These are phyloP conservation scores for Pulveroboletus sp. DNA, from an alignment of 768 basidiomycete species.

Conservation along the genomic window DNA sequence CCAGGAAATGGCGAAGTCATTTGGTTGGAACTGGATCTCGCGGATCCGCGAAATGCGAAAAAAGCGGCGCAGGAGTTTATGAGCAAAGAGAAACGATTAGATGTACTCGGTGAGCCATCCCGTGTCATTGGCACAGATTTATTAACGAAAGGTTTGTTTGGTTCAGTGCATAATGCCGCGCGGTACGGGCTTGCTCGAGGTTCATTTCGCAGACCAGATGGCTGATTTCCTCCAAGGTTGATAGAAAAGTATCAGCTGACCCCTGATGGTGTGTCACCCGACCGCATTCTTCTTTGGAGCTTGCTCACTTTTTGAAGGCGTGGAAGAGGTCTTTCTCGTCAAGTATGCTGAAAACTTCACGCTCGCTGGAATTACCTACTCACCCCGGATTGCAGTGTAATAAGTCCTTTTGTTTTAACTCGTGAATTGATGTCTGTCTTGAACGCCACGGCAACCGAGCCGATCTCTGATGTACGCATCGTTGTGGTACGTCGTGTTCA, in stretches of 20 bases:
- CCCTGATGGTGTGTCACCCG: conserved; percentile 23
- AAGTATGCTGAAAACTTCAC: conserved; percentile 34
- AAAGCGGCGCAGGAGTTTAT: conserved; percentile 48
- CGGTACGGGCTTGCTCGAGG: conserved; percentile 33
- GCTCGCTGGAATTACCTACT: neutral
- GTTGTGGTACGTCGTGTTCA: conserved; percentile 43
- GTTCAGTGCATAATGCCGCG: conserved; percentile 55
- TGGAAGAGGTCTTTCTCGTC: conserved; percentile 38
- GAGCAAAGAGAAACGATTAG: conserved; percentile 48
- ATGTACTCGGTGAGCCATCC: conserved; percentile 45
- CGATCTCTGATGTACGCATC: conserved; percentile 57
- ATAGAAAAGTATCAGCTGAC: conserved; percentile 19
- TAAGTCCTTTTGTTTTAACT: conserved; percentile 58
- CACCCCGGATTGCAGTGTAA: conserved; percentile 31
- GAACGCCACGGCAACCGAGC: conserved; percentile 43
- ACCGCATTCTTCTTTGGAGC: neutral
- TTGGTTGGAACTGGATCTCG: conserved; percentile 52
- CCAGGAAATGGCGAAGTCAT: conserved; percentile 45
- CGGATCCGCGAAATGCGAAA: conserved; percentile 46
- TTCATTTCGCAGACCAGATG: neutral
- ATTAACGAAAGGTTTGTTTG: neutral
- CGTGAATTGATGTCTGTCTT: conserved; percentile 52
- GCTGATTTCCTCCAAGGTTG: conserved; percentile 17
- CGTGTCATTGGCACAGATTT: neutral
- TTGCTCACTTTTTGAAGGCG: conserved; percentile 26